These are phyloP conservation scores for Xerocomellus chrysenteron DNA, from an alignment of 768 basidiomycete species.

Conservation along the genomic window DNA sequence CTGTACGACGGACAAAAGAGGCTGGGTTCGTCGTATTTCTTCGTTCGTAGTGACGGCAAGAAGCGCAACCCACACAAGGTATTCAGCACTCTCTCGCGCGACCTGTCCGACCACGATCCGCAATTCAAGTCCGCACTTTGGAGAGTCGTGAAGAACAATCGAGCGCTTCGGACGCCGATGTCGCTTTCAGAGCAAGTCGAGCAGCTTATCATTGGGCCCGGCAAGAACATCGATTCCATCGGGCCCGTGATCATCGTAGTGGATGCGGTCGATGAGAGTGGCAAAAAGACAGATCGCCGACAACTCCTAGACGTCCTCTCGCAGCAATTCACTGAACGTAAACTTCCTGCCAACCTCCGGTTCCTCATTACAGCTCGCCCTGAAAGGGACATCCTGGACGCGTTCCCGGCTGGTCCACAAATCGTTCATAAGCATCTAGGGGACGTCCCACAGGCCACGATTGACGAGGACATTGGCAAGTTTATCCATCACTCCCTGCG, in stretches of 20 bases:
- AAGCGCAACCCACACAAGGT: constrained; percentile 2
- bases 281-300: not conserved
- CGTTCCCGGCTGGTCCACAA: not conserved
- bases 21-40: constrained; percentile 32
- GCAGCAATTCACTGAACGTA: too few species aligned
- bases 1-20: constrained; percentile 22
- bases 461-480: constrained; percentile 10
- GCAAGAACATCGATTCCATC: constrained; percentile 14
- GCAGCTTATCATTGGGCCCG: constrained; percentile 26
- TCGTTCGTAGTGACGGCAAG: constrained; percentile 10
- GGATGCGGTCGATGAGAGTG: constrained; percentile 31
- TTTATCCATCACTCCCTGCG: constrained; percentile 9
- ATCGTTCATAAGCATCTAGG: constrained; percentile 4
- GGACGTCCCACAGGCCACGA: not conserved
- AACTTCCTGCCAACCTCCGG: too few species aligned
- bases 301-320: constrained; percentile 7
- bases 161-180: constrained; percentile 13
- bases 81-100: constrained; percentile 26
- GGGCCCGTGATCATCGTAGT: constrained; percentile 8
- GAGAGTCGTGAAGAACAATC: constrained; percentile 10
- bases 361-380: too few species aligned
- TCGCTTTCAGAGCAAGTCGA: constrained; percentile 21
- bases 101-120: constrained; percentile 31
- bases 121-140: not conserved
- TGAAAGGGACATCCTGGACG: too few species aligned